These are phyloP conservation scores for Pestalotiopsis sp. DNA, from an alignment of 2,329 filamentous ascomycete genomes.

Conservation along the genomic window DNA sequence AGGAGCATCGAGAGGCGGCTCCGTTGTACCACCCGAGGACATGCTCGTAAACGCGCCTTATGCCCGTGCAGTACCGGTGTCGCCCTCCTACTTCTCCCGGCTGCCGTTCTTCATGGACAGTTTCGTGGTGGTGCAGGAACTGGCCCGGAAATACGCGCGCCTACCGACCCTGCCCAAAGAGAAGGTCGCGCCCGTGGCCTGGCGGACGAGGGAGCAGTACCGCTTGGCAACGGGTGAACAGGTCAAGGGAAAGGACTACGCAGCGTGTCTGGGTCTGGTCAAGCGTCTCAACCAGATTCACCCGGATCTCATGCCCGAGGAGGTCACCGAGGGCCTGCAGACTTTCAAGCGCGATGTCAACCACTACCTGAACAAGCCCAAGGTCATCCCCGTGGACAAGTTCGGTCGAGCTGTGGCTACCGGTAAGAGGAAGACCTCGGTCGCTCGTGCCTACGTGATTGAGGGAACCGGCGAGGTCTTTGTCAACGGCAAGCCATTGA, in stretches of 20 bases:
- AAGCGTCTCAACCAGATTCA: conserved; percentile 85
- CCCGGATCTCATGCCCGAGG: conserved; percentile 71
- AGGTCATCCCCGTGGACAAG: conserved; percentile 69
- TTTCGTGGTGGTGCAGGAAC: conserved; percentile 71
- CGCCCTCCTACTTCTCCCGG: conserved; percentile 93
- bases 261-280: conserved; percentile 73
- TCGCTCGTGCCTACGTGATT: conserved; percentile 83
- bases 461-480: conserved; percentile 90
- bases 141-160: conserved; percentile 71
- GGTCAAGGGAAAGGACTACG: conserved; percentile 77
- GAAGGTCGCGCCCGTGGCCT: conserved; percentile 74
- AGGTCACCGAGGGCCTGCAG: conserved; percentile 66
- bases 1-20: not conserved
- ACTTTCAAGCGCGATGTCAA: conserved; percentile 78
- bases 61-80: conserved; percentile 79
- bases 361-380: conserved; percentile 65
- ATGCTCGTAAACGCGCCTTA: conserved; percentile 36
- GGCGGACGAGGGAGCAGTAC: conserved; percentile 80
- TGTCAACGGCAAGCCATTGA: conserved; percentile 86
- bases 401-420: conserved; percentile 79
- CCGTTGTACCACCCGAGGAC: not conserved
- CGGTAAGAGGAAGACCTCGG: conserved; percentile 85
- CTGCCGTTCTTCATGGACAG: conserved; percentile 86
- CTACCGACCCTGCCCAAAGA: conserved; percentile 70
- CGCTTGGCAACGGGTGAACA: conserved; percentile 70